Evolutionary conservation across 768 basidiomycete species (phyloP).

Genomic region (Suillus tomentosus): DNA sequence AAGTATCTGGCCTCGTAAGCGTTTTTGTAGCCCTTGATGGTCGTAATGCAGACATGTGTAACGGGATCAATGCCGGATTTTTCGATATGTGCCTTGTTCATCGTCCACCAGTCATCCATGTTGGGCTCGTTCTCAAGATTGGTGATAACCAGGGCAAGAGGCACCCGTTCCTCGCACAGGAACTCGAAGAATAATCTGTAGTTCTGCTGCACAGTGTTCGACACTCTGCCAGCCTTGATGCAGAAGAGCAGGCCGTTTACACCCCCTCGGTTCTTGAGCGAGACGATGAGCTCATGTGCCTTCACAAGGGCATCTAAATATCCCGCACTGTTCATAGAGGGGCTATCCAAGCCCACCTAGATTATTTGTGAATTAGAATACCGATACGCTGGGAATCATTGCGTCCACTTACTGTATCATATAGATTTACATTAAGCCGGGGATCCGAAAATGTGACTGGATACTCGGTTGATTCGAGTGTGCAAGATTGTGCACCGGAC

Average conservation of each 20-base stretch:
- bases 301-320: conserved; percentile 31
- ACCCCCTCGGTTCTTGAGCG: conserved; percentile 35
- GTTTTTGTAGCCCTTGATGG: conserved; percentile 18
- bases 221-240: conserved; percentile 34
- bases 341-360: conserved; percentile 30
- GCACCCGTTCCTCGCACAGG: conserved; percentile 35
- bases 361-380: background rate
- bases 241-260: conserved; percentile 42
- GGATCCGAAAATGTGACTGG: background rate
- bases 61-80: conserved; percentile 23
- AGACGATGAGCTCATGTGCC: conserved; percentile 35
- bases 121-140: conserved; percentile 37
- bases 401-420: background rate
- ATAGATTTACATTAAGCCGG: background rate
- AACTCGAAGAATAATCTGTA: conserved; percentile 36
- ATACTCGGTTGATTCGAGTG: conserved; percentile 8
- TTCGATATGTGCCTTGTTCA: conserved; percentile 27
- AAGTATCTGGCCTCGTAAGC: conserved; percentile 16
- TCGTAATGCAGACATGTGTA: conserved; percentile 35
- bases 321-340: conserved; percentile 24
- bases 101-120: conserved; percentile 39
- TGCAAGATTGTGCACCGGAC: conserved; percentile 6
- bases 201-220: conserved; percentile 27
- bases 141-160: conserved; percentile 34
- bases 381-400: background rate